phyloP scores from a whole-genome alignment of 2,329 filamentous ascomycete genomes.

The Pseudofabraea citricarpa region DNA sequence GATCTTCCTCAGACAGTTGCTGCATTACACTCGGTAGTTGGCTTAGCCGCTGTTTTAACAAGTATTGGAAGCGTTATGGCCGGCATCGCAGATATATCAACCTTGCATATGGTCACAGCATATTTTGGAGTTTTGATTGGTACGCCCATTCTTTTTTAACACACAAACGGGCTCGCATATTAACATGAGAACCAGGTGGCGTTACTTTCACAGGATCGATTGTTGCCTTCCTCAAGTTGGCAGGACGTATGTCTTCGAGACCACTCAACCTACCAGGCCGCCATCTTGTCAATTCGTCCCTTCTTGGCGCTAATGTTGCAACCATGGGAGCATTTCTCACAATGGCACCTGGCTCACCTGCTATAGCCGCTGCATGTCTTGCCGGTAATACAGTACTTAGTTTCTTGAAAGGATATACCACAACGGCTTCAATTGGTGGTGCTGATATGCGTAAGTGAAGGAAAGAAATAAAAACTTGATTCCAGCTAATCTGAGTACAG shows the following conservation, averaged over 20 bases:
- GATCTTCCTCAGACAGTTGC: constrained; percentile 87
- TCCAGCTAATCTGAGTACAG: no score
- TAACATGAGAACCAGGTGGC: constrained; percentile 43
- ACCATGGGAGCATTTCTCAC: constrained; percentile 82
- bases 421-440: constrained; percentile 84
- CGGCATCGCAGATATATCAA: constrained; percentile 64
- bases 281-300: constrained; percentile 68
- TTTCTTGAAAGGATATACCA: constrained; percentile 83
- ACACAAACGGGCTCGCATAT: background rate
- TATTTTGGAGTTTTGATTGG: constrained; percentile 84
- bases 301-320: constrained; percentile 71
- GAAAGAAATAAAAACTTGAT: no score
- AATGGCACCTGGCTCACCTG: constrained; percentile 73
- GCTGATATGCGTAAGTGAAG: constrained; percentile 77
- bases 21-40: constrained; percentile 84
- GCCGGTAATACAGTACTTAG: constrained; percentile 72
- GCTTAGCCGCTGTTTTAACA: constrained; percentile 81
- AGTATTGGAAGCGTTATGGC: constrained; percentile 84
- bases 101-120: constrained; percentile 77
- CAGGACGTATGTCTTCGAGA: constrained; percentile 74
- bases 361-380: constrained; percentile 73
- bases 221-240: constrained; percentile 83
- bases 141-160: constrained; percentile 22
- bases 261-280: constrained; percentile 69
- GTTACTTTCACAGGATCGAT: constrained; percentile 90